These are phyloP conservation scores for Cetradonia linearis DNA, from an alignment of 495 filamentous ascomycete genomes.

Conservation along the genomic window DNA sequence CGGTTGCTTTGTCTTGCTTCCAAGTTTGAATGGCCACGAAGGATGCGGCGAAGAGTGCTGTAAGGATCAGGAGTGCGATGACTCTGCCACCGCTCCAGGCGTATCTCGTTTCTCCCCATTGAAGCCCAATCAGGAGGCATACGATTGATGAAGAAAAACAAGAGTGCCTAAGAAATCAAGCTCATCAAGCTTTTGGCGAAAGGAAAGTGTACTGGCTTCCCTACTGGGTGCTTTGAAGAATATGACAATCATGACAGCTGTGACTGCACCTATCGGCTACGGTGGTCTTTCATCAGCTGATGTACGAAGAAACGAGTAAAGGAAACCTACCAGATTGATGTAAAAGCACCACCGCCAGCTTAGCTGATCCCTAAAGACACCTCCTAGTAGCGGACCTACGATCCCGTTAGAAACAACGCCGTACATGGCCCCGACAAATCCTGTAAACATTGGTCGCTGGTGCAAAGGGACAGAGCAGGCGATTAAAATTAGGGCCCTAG, in stretches of 20 bases:
- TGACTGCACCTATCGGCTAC: slow-evolving; percentile 36
- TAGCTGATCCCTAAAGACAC: slow-evolving; percentile 46
- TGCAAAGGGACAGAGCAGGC: slow-evolving; percentile 52
- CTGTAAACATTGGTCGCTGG: slow-evolving; percentile 56
- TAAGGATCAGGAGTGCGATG: slow-evolving; percentile 34
- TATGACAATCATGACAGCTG: slow-evolving; percentile 37
- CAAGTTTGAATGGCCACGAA: slow-evolving; percentile 26
- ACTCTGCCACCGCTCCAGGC: slow-evolving; percentile 35
- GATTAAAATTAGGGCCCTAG: slow-evolving; percentile 63
- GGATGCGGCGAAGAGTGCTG: slow-evolving; percentile 27
- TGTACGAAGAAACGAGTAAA: background rate
- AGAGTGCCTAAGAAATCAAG: slow-evolving; percentile 37
- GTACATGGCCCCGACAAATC: slow-evolving; percentile 60
- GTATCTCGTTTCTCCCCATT: slow-evolving; percentile 42
- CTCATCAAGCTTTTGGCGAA: too few relatives aligned
- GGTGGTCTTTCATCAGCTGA: background rate
- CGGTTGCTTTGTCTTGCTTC: slow-evolving; percentile 28
- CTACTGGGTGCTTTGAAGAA: too few relatives aligned
- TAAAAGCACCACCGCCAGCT: slow-evolving; percentile 83
- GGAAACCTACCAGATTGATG: slow-evolving; percentile 49
- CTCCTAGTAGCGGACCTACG: slow-evolving; percentile 54
- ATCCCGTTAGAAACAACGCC: slow-evolving; percentile 49
- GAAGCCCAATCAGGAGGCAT: slow-evolving; percentile 40
- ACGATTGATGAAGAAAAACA: slow-evolving; percentile 42
- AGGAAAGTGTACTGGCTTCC: too few relatives aligned